A percentile compares a stretch with the other conserved stretches of the same genome.
These are phyloP conservation scores for Silene conica DNA, from an alignment of 148 eudicot species.

Conservation along the genomic window DNA sequence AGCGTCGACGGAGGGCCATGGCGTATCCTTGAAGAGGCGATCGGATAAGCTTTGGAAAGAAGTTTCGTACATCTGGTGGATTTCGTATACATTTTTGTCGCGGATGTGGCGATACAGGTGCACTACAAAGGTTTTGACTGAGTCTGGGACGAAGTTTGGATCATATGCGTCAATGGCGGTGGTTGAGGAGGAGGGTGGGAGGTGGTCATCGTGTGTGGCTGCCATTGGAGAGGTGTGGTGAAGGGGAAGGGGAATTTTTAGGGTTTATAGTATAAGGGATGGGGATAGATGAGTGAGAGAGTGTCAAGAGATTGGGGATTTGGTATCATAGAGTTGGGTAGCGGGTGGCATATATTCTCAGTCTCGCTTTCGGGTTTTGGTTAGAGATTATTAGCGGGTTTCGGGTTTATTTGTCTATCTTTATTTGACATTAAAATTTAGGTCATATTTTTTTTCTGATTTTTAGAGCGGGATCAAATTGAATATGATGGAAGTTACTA, in stretches of 20 bases:
- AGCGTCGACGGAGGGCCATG: slow-evolving; percentile 92
- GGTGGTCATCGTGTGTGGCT: slow-evolving; percentile 49
- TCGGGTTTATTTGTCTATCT: too few relatives aligned
- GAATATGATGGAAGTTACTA: too few relatives aligned
- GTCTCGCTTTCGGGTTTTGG: too few relatives aligned
- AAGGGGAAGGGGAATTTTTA: neutral
- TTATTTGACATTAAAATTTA: too few relatives aligned
- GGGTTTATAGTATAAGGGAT: too few relatives aligned
- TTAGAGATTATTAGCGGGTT: too few relatives aligned
- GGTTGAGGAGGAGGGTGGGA: slow-evolving; percentile 21
- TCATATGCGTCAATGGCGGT: slow-evolving; percentile 39
- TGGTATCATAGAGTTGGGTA: too few relatives aligned
- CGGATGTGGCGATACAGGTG: slow-evolving; percentile 91
- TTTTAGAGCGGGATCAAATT: too few relatives aligned
- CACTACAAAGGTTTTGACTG: slow-evolving; percentile 84
- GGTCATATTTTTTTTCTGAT: too few relatives aligned
- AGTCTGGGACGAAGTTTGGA: slow-evolving; percentile 87
- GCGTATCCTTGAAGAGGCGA: slow-evolving; percentile 76
- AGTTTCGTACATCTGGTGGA: slow-evolving; percentile 97
- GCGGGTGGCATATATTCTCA: too few relatives aligned
- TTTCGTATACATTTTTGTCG: slow-evolving; percentile 94
- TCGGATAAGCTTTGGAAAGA: slow-evolving; percentile 77
- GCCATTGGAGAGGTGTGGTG: slow-evolving; percentile 38
- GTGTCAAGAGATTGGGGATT: too few relatives aligned
- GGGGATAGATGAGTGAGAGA: too few relatives aligned